These are phyloP conservation scores for Aspergillus viridinutans DNA, from an alignment of 2,329 filamentous ascomycete species.

Conservation along the genomic window DNA sequence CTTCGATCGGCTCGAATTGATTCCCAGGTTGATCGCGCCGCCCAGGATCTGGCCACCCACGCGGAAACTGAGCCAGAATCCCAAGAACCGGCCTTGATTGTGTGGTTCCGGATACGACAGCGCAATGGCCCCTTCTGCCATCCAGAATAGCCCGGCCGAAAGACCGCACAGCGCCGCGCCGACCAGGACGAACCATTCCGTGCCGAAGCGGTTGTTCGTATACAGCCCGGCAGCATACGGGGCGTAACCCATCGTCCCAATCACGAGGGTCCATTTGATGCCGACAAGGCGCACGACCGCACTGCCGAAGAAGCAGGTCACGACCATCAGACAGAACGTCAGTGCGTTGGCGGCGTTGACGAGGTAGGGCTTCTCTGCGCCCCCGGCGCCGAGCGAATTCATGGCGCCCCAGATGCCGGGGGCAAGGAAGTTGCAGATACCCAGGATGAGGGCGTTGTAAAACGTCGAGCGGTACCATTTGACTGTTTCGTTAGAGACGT, in stretches of 20 bases:
- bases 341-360: slow-evolving; percentile 68
- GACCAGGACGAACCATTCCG: slow-evolving; percentile 64
- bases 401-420: slow-evolving; percentile 70
- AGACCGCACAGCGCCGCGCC: slow-evolving; percentile 67
- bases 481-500: slow-evolving; percentile 36
- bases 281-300: slow-evolving; percentile 63
- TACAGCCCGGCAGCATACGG: slow-evolving; percentile 69
- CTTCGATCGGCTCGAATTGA: slow-evolving; percentile 56
- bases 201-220: slow-evolving; percentile 66
- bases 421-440: slow-evolving; percentile 65
- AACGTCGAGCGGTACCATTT: slow-evolving; percentile 69
- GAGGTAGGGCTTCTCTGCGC: slow-evolving; percentile 59
- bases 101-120: slow-evolving; percentile 68
- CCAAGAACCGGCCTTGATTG: slow-evolving; percentile 61
- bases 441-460: slow-evolving; percentile 68
- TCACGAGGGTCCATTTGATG: slow-evolving; percentile 66
- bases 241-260: slow-evolving; percentile 68
- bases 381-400: slow-evolving; percentile 69
- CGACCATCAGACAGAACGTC: slow-evolving; percentile 68
- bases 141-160: slow-evolving; percentile 71
- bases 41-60: slow-evolving; percentile 66
- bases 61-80: slow-evolving; percentile 63
- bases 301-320: slow-evolving; percentile 64
- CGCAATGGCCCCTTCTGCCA: slow-evolving; percentile 69
- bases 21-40: slow-evolving; percentile 65